Evolutionary conservation across 2,329 filamentous ascomycete genomes (phyloP).

Genomic region (Macroventuria anomochaeta): DNA sequence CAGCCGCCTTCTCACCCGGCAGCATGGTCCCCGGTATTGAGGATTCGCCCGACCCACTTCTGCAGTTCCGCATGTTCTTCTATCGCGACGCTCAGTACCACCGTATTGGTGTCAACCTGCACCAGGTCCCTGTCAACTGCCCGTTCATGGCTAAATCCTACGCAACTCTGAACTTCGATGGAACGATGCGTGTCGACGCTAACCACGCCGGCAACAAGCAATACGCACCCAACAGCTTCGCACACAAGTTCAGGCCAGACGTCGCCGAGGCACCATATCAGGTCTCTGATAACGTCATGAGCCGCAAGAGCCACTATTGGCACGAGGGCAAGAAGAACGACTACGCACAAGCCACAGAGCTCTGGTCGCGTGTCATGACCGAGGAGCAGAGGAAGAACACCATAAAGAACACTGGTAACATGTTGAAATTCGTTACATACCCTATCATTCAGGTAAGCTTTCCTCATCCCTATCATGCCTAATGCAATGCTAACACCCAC

Average conservation of each 20-base stretch:
- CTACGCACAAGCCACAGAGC: constrained; percentile 59
- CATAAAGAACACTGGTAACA: constrained; percentile 58
- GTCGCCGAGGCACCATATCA: constrained; percentile 58
- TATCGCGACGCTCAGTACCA: constrained; percentile 58
- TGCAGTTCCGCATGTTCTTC: constrained; percentile 36
- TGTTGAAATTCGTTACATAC: constrained; percentile 54
- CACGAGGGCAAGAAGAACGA: constrained; percentile 62
- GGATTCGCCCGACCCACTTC: constrained; percentile 39
- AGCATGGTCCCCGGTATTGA: constrained; percentile 61
- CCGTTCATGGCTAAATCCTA: constrained; percentile 58
- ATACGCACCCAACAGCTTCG: constrained; percentile 61
- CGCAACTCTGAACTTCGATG: constrained; percentile 59
- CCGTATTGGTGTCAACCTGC: constrained; percentile 60
- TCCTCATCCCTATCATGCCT: too few species aligned
- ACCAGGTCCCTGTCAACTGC: constrained; percentile 56
- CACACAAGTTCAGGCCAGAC: constrained; percentile 60
- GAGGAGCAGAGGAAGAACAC: constrained; percentile 54
- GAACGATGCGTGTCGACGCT: constrained; percentile 56
- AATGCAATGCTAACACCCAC: not conserved
- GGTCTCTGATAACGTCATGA: constrained; percentile 58
- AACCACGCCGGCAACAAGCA: constrained; percentile 58
- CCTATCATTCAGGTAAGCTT: constrained; percentile 51
- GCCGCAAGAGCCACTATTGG: constrained; percentile 61
- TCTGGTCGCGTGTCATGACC: constrained; percentile 59
- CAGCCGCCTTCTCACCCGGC: constrained; percentile 55